Percentiles rank a stretch among this genome's conserved stretches.
These are phyloP conservation scores for Quercus lobata DNA, from an alignment of 331 rosid genomes.

Conservation along the genomic window DNA sequence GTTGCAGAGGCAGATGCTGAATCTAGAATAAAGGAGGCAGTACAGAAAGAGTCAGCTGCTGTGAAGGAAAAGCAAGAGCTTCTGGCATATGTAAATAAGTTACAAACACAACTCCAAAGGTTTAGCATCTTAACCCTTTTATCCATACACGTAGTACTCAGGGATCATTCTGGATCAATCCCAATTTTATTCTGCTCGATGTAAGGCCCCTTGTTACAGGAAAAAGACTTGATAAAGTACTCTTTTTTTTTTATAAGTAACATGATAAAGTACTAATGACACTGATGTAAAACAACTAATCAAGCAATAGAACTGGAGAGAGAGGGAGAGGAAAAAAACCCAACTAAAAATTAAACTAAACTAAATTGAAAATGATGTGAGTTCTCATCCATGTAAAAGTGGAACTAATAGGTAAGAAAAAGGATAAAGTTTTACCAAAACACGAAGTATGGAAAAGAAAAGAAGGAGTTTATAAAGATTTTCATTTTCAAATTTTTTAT, in stretches of 20 bases:
- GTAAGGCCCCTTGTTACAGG: background rate
- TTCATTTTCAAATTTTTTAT: background rate
- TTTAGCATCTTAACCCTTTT: slow-evolving; percentile 33
- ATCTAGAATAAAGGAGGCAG: slow-evolving; percentile 76
- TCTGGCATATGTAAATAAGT: slow-evolving; percentile 68
- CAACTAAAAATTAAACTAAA: background rate
- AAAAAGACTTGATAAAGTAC: background rate
- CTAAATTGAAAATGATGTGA: background rate
- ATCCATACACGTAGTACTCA: background rate
- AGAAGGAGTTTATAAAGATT: background rate
- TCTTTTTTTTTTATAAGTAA: background rate
- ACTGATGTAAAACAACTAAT: background rate
- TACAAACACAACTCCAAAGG: slow-evolving; percentile 95
- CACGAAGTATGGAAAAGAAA: background rate
- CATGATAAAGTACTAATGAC: background rate
- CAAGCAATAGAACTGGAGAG: background rate
- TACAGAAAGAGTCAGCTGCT: slow-evolving; percentile 66
- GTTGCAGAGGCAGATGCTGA: slow-evolving; percentile 74
- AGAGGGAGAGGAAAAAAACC: too few relatives aligned
- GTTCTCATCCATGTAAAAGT: background rate
- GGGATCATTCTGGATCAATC: slow-evolving; percentile 7
- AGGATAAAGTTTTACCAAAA: background rate
- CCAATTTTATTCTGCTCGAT: background rate
- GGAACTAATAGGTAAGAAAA: background rate
- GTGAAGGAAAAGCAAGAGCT: slow-evolving; percentile 83